phyloP scores from a whole-genome alignment of 2,329 filamentous ascomycete species.

The Dothistroma pini region DNA sequence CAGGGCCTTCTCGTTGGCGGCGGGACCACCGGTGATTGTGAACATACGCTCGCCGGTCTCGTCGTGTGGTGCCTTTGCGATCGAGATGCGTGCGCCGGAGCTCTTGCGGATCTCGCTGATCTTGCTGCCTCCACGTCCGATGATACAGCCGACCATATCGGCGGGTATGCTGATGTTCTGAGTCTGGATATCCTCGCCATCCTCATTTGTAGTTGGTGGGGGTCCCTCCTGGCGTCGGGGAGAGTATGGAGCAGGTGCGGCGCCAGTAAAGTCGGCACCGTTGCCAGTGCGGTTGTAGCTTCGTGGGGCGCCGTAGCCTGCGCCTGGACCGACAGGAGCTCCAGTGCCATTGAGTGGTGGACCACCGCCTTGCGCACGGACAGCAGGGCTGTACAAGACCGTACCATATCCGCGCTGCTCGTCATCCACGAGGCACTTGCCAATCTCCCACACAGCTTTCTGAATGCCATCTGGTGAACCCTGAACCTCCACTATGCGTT shows the following conservation, averaged over 20 bases:
- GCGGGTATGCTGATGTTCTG: constrained; percentile 99
- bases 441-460: constrained; percentile 96
- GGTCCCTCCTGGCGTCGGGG: constrained; percentile 78
- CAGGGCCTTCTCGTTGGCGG: constrained; percentile 91
- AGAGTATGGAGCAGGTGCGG: constrained; percentile 60
- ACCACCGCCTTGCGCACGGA: constrained; percentile 69
- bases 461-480: constrained; percentile 93
- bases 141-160: constrained; percentile 99
- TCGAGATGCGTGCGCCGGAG: constrained; percentile 94
- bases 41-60: constrained; percentile 99
- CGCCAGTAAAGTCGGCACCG: constrained; percentile 92
- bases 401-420: constrained; percentile 97
- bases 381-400: constrained; percentile 93
- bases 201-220: constrained; percentile 64
- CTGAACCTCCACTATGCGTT: constrained; percentile 95
- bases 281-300: constrained; percentile 91
- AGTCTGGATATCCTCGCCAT: constrained; percentile 95
- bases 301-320: constrained; percentile 50
- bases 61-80: constrained; percentile 94
- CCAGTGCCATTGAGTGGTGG: constrained; percentile 48
- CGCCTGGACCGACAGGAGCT: constrained; percentile 49
- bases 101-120: constrained; percentile 98
- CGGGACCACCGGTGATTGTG: constrained; percentile 94
- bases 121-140: constrained; percentile 90
- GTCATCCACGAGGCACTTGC: constrained; percentile 96